Percentiles rank a stretch among this genome's conserved stretches.
Conservation (phyloP, 1,284 basidiomycete genomes). For the Heterobasidion annosum region DNA sequence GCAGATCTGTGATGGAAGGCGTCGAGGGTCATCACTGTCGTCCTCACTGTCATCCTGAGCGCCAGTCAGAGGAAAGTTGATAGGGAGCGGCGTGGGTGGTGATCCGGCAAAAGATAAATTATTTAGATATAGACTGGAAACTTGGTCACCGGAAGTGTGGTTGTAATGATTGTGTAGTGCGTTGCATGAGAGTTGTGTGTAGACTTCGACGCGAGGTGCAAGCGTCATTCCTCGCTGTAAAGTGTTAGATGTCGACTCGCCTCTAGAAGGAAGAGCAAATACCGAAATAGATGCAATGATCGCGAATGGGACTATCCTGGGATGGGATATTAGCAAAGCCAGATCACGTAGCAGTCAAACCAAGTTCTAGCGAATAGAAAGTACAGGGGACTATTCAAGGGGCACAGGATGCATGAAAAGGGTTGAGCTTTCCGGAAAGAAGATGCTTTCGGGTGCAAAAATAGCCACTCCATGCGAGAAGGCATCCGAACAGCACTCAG, state of each 20-base stretch:
- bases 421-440: too few relatives aligned
- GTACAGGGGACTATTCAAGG: not conserved
- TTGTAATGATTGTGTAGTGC: conserved; percentile 37
- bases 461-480: too few relatives aligned
- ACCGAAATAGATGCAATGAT: conserved; percentile 57
- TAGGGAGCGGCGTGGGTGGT: conserved; percentile 5
- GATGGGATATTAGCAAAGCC: not conserved
- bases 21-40: conserved; percentile 35
- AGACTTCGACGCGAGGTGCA: conserved; percentile 68
- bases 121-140: conserved; percentile 14
- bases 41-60: conserved; percentile 4
- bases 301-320: conserved; percentile 69
- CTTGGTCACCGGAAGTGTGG: conserved; percentile 21
- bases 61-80: conserved; percentile 1
- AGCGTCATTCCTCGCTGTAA: conserved; percentile 69
- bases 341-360: not conserved
- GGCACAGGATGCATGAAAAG: too few relatives aligned
- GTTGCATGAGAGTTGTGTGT: conserved; percentile 67
- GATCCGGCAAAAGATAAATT: conserved; percentile 7
- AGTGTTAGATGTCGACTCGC: conserved; percentile 5
- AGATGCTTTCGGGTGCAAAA: too few relatives aligned
- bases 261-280: not conserved
- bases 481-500: too few relatives aligned
- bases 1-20: conserved; percentile 43
- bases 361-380: not conserved